Base-by-base conservation (phyloP, 2,329 filamentous ascomycete genomes). In the Sporothrix brunneoviolacea region DNA sequence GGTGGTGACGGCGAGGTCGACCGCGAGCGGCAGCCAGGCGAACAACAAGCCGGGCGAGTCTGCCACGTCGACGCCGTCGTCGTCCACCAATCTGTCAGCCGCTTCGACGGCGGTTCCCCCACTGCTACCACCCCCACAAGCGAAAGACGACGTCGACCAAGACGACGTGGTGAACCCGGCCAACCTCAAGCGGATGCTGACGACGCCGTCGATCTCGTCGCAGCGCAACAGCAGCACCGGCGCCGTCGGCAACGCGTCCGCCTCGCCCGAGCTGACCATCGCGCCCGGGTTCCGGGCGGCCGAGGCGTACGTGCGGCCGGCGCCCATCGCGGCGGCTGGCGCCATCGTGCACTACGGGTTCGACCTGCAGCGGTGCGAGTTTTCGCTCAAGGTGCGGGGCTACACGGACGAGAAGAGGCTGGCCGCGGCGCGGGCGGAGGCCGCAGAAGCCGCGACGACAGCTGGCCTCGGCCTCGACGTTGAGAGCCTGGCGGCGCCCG, bases 271-370 rank as follows among this genome's bases (percentile, higher is more conserved):
- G 54, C 64, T 84, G 19, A 78, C 76, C n/a, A 79, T 76, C 51
- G 70, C 78, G 2, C 80, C 83, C 0, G 91, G 93, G 1, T 88
- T 86, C 61, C 86, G 93, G 33, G 93, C 91, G 1, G 91, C 91
- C 4, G 91, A 98, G 68, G 91, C 94, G 1, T 97, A 89, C 61
- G 82, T 97, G 30, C 84, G 93, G 2, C 93, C 93, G 0, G 84
- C 85, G 1, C 88, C 93, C 0, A 82, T 91, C 22, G 74, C 76
- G 4, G 86, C 86, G 0, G 83, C 83, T 43, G 93, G 93, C 9
- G 76, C 78, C 24, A 72, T 96, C 13, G 64, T 77, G 3, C 74
- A 77, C 9, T 87, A 88, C 61, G 85, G 82, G 2, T 98, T 98
- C 61, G 89, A 96, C 64, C 73, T 98, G 48, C 80, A 79, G 42